A percentile compares a stretch with the other conserved stretches of the same genome.
phyloP scores from a whole-genome alignment of 345 rosid genomes.

The Sonneratia caseolaris region DNA sequence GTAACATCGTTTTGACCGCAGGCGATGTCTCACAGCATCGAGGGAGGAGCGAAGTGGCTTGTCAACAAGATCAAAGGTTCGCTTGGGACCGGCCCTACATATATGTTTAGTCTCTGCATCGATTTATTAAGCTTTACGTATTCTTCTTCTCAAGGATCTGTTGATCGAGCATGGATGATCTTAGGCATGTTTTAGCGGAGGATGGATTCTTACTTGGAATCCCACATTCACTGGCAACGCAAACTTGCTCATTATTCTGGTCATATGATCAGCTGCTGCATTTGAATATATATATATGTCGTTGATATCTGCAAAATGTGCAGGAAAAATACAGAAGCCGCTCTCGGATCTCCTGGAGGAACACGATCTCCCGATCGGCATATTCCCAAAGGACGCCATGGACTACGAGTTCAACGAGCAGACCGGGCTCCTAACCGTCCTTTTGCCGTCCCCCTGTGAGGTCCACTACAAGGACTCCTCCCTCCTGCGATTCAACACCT shows the following conservation, averaged over 20 bases:
- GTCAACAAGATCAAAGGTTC: constrained; percentile 91
- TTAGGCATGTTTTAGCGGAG: too few species aligned
- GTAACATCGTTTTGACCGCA: constrained; percentile 7
- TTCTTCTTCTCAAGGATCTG: too few species aligned
- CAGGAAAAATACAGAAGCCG: constrained; percentile 94
- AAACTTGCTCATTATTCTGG: too few species aligned
- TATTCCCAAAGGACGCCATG: constrained; percentile 85
- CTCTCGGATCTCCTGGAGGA: constrained; percentile 74
- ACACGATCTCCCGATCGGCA: constrained; percentile 61
- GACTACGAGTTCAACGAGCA: constrained; percentile 88
- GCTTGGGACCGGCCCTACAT: background rate
- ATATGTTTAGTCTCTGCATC: too few species aligned
- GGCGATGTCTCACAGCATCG: constrained; percentile 71
- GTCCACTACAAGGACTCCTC: constrained; percentile 87
- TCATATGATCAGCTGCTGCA: too few species aligned
- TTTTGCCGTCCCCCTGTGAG: constrained; percentile 71
- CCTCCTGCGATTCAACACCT: constrained; percentile 55
- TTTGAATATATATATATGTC: too few species aligned
- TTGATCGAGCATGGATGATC: too few species aligned
- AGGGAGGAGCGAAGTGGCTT: constrained; percentile 92
- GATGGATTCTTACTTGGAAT: too few species aligned
- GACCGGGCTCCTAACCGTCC: constrained; percentile 46
- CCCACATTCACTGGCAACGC: too few species aligned
- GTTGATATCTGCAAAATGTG: background rate
- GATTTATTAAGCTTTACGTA: too few species aligned